Evolutionary conservation across 176 grass and related monocot species (phyloP).

Genomic region (Aegilops umbellulata): DNA sequence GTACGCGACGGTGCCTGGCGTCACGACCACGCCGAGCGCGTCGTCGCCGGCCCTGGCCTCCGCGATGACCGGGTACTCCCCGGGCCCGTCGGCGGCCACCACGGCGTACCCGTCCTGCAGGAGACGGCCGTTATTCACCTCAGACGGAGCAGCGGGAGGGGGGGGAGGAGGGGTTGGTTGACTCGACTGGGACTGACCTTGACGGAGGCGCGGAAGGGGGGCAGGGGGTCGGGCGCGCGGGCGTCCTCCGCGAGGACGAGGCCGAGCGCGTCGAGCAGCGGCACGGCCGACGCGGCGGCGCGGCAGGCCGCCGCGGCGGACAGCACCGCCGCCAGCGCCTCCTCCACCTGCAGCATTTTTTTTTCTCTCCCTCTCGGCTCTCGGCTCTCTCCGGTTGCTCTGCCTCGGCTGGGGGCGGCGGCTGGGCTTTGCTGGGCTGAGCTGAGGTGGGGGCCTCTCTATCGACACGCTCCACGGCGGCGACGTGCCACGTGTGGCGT

Average conservation of each 20-base stretch:
- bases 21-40: slow-evolving; percentile 44
- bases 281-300: slow-evolving; percentile 18
- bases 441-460: too few relatives aligned
- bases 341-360: slow-evolving; percentile 60
- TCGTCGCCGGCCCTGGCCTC: slow-evolving; percentile 89
- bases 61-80: slow-evolving; percentile 75
- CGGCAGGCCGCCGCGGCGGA: slow-evolving; percentile 30
- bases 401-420: not conserved
- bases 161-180: not conserved
- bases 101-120: slow-evolving; percentile 89
- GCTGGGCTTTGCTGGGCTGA: not conserved
- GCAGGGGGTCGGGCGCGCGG: slow-evolving; percentile 60
- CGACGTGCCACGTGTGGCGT: not conserved
- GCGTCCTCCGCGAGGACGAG: slow-evolving; percentile 77
- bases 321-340: slow-evolving; percentile 67
- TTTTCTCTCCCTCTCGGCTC: too few relatives aligned
- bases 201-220: slow-evolving; percentile 85
- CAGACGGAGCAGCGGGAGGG: not conserved
- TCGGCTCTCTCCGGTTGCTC: too few relatives aligned
- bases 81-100: slow-evolving; percentile 73
- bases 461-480: too few relatives aligned
- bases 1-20: slow-evolving; percentile 61
- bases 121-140: not conserved
- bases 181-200: slow-evolving; percentile 35
- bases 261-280: slow-evolving; percentile 63